These are phyloP conservation scores for Chlorella sp. DNA, from an alignment of 139 green algal genomes.

Conservation along the genomic window DNA sequence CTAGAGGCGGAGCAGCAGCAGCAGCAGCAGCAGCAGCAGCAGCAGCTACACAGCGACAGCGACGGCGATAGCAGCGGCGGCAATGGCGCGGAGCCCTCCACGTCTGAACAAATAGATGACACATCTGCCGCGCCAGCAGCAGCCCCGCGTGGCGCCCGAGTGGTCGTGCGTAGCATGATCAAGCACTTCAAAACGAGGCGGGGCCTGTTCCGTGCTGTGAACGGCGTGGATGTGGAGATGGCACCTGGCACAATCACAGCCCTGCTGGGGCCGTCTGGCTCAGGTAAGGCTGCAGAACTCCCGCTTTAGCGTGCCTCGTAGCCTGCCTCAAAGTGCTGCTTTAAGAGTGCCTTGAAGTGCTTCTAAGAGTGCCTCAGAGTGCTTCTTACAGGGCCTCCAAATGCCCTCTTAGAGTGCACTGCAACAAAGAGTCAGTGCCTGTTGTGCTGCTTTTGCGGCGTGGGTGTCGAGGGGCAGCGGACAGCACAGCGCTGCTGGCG, in stretches of 20 bases:
- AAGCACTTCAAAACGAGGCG: constrained; percentile 78
- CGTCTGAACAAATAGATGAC: not conserved
- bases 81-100: not conserved
- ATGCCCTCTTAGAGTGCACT: no score
- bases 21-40: constrained; percentile 5
- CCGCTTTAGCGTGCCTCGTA: no score
- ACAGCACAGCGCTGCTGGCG: no score
- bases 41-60: not conserved
- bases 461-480: not conserved
- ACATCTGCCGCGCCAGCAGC: not conserved
- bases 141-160: not conserved
- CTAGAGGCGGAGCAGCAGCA: not conserved
- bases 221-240: constrained; percentile 74
- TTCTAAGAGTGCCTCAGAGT: no score
- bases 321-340: no score
- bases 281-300: constrained; percentile 34
- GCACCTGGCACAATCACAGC: constrained; percentile 74
- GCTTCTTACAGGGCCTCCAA: no score
- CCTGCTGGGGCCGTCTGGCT: constrained; percentile 81
- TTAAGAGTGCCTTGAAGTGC: no score
- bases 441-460: not conserved
- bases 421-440: no score
- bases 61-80: not conserved
- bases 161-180: constrained; percentile 66
- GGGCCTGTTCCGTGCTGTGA: constrained; percentile 70